Percentiles rank a stretch among this genome's conserved stretches.
These are phyloP conservation scores for Aplosporella prunicola DNA, from an alignment of 2,329 filamentous ascomycete genomes.

Conservation along the genomic window DNA sequence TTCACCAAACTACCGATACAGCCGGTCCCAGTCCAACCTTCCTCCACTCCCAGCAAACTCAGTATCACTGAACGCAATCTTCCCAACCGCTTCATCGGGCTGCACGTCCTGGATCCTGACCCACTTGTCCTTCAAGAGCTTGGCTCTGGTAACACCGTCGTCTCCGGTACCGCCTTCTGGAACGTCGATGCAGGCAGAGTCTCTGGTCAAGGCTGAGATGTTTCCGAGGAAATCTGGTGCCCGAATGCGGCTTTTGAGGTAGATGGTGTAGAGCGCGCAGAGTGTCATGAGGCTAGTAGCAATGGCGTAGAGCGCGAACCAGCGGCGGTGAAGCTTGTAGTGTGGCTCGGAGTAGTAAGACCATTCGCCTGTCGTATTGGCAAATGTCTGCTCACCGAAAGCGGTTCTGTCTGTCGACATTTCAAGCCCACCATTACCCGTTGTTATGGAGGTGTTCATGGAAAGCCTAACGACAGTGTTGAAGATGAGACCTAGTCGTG, in stretches of 20 bases:
- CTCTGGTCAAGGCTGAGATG: conserved; percentile 11
- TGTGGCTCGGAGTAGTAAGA: background rate
- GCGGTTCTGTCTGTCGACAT: background rate
- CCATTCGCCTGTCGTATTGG: background rate
- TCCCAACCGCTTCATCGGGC: conserved; percentile 11
- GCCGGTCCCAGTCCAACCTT: background rate
- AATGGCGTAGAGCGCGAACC: conserved; percentile 5
- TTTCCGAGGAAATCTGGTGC: conserved; percentile 13
- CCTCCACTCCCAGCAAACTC: too few species aligned
- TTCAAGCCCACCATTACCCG: background rate
- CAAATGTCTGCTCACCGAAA: too few species aligned
- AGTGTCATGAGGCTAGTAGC: conserved; percentile 1
- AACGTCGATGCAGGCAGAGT: conserved; percentile 11
- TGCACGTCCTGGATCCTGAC: conserved; percentile 16
- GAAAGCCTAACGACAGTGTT: conserved; percentile 12
- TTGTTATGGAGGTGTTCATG: background rate
- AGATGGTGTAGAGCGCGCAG: conserved; percentile 10
- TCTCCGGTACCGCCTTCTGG: conserved; percentile 6
- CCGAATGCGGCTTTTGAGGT: conserved; percentile 7
- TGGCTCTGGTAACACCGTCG: conserved; percentile 10
- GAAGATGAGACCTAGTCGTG: conserved; percentile 11
- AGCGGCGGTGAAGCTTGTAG: background rate
- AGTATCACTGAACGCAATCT: conserved; percentile 12
- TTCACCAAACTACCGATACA: too few species aligned
- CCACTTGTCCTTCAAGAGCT: conserved; percentile 10